Evolutionary conservation across 2,329 filamentous ascomycete species (phyloP), one percentile per base, ranked within the genome.

Genomic region (Cryphonectria naterciae): DNA sequence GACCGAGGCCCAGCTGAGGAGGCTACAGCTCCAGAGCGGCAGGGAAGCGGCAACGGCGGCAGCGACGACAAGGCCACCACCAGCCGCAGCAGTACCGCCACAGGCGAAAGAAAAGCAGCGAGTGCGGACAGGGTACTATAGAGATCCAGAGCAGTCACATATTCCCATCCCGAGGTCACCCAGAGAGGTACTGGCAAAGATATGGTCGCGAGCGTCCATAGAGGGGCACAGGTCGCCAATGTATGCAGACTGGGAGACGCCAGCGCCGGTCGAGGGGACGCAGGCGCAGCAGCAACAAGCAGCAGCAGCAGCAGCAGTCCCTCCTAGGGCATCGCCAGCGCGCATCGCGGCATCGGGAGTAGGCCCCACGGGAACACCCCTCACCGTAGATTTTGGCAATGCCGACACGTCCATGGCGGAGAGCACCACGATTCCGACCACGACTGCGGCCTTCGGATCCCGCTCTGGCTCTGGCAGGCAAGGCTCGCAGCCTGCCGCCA

Each of bases 1-100:
- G 56, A 75, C 77, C 4, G 78, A 79, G 67, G 78, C 78, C 5
- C 70, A 79, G 56, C 69, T 80, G 74, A 75, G 74, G 8, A 74
- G 72, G 32, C 63, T 80, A 69, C 72, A 70, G 28, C 70, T 80
- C 35, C 62, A 68, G 32, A 39, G n/a, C 60, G 65, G 63, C 46
- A 35, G 46, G 19, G 56, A 35, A 35, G n/a, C 41, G 35, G 1
- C 61, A 7, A 54, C 68, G 19, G 56, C 68, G 28, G 25, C 61
- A 15, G 52, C 67, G 19, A 28, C 28, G 19, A 28, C 65, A 46
- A 28, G 63, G 61, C 17, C 56, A n/a, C 65, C 67, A 61, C 19
- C 65, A 37, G 41, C 64, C 56, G 32, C 58, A 19, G 35, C 39
- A 54, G n/a, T n/a, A 13, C 43, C 41, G 28, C 54, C 39, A 32